Percentiles rank a stretch among this genome's conserved stretches.
These are phyloP conservation scores for Potentilla sterilis DNA, from an alignment of 306 rosid species.

Conservation along the genomic window DNA sequence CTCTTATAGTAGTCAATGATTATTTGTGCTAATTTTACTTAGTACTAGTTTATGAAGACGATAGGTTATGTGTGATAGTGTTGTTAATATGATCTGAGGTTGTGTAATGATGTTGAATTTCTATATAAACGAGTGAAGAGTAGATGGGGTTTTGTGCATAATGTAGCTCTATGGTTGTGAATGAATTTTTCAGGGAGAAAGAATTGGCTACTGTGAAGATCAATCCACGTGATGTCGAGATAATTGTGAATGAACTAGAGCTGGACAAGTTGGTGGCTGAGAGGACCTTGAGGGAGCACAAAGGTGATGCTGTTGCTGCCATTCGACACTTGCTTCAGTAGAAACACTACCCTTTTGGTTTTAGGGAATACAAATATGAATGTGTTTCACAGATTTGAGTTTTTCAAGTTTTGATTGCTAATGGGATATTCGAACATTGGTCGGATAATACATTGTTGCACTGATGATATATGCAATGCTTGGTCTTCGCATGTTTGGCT, in stretches of 20 bases:
- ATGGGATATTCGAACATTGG: background rate
- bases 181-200: conserved; percentile 58
- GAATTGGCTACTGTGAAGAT: conserved; percentile 91
- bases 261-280: conserved; percentile 92
- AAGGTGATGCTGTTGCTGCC: conserved; percentile 97
- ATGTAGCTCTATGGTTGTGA: background rate
- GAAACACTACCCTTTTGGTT: background rate
- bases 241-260: conserved; percentile 91
- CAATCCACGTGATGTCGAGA: conserved; percentile 76
- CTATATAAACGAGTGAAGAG: background rate
- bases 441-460: background rate
- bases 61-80: background rate
- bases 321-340: conserved; percentile 71
- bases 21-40: background rate
- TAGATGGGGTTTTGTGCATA: background rate
- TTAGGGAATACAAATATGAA: background rate
- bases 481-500: background rate
- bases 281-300: conserved; percentile 93
- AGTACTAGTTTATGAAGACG: background rate
- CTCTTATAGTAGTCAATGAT: too few relatives aligned
- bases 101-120: background rate
- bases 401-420: background rate
- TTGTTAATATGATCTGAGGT: background rate
- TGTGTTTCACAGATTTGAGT: background rate
- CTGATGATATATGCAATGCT: background rate